Conservation (phyloP, 495 filamentous ascomycete genomes). For the Xylaria bambusicola region DNA sequence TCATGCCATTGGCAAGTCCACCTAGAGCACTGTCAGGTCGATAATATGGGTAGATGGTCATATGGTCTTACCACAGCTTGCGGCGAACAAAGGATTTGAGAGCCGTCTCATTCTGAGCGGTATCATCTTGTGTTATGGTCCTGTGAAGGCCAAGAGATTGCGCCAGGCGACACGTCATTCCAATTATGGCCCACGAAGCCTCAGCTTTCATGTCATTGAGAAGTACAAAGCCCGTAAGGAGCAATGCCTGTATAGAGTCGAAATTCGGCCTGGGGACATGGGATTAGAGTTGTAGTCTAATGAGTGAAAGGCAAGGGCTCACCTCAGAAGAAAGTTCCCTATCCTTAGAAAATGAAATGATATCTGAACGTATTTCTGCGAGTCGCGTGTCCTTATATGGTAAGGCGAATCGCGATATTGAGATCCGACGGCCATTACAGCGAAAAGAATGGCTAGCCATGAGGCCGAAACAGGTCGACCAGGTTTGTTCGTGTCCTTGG, state of each 20-base stretch:
- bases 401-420: conserved; percentile 74
- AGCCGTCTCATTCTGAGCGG: conserved; percentile 30
- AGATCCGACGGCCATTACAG: conserved; percentile 76
- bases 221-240: conserved; percentile 56
- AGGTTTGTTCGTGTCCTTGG: conserved; percentile 49
- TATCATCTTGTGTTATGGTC: conserved; percentile 42
- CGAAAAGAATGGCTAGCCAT: conserved; percentile 76
- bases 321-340: conserved; percentile 55
- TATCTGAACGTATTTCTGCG: conserved; percentile 58
- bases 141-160: conserved; percentile 57
- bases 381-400: conserved; percentile 51
- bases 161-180: conserved; percentile 56
- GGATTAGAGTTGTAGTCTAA: conserved; percentile 6
- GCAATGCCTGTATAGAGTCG: conserved; percentile 58
- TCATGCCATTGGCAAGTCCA: conserved; percentile 62
- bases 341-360: conserved; percentile 58
- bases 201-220: conserved; percentile 63
- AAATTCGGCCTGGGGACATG: conserved; percentile 50
- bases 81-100: conserved; percentile 47
- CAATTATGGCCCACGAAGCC: conserved; percentile 58
- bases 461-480: conserved; percentile 60
- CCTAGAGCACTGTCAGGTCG: conserved; percentile 33
- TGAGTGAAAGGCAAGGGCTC: not conserved
- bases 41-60: not conserved
- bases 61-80: conserved; percentile 44